Evolutionary conservation across 129 eudicot genomes (phyloP).

Genomic region (Erigeron canadensis): DNA sequence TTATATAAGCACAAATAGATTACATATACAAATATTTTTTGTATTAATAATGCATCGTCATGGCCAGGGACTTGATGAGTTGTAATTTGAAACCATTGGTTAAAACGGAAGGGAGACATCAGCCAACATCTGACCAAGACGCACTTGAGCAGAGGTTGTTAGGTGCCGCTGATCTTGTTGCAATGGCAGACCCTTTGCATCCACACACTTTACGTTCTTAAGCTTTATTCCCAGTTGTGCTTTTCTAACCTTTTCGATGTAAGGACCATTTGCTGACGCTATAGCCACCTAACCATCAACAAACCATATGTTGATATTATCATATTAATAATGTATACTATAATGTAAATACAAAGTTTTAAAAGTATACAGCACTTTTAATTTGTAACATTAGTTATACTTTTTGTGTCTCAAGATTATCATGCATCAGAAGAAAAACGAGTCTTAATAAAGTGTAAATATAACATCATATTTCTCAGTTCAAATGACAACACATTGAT

Average conservation of each 20-base stretch:
- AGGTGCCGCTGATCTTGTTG: conserved; percentile 61
- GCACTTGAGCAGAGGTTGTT: conserved; percentile 63
- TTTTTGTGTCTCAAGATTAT: too few species aligned
- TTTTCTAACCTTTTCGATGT: conserved; percentile 51
- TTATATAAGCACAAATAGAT: too few species aligned
- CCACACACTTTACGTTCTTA: conserved; percentile 57
- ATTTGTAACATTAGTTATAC: neutral
- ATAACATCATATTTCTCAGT: too few species aligned
- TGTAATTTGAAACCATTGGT: too few species aligned
- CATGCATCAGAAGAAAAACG: too few species aligned
- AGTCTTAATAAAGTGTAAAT: too few species aligned
- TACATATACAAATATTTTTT: too few species aligned
- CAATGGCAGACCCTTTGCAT: conserved; percentile 64
- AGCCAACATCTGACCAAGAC: conserved; percentile 68
- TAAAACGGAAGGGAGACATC: conserved; percentile 59
- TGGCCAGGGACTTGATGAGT: too few species aligned
- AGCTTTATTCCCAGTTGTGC: conserved; percentile 60
- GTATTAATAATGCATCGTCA: too few species aligned
- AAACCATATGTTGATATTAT: neutral
- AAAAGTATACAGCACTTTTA: too few species aligned
- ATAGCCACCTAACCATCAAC: conserved; percentile 56
- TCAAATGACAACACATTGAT: too few species aligned
- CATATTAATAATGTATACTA: neutral
- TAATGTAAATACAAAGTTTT: too few species aligned
- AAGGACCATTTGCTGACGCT: conserved; percentile 68